phyloP scores from a whole-genome alignment of 805 yeast genomes.

The Metschnikowia gelsemii region DNA sequence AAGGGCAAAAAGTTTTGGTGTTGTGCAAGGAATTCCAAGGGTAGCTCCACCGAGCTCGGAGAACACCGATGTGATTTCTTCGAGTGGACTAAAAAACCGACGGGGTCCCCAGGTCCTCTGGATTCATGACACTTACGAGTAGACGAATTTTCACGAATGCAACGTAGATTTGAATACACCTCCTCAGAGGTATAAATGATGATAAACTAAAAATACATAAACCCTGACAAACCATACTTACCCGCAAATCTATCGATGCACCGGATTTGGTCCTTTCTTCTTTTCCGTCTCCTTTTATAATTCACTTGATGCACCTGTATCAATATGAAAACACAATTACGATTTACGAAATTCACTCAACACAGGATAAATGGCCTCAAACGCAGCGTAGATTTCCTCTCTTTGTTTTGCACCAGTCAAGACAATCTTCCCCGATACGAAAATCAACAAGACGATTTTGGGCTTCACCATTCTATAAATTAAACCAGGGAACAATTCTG shows the following conservation, averaged over 20 bases:
- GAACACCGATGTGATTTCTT: conserved; percentile 20
- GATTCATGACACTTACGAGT: background rate
- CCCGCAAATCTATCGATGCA: conserved; percentile 5
- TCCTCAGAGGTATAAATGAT: conserved; percentile 8
- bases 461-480: conserved; percentile 99
- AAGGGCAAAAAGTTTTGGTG: conserved; percentile 37
- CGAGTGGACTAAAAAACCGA: conserved; percentile 19
- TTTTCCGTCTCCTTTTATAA: background rate
- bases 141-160: background rate
- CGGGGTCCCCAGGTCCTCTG: background rate
- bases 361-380: conserved; percentile 97
- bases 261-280: background rate
- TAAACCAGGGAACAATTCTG: conserved; percentile 96
- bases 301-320: background rate
- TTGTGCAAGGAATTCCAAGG: conserved; percentile 22
- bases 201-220: conserved; percentile 14
- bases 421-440: conserved; percentile 96
- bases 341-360: conserved; percentile 94
- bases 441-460: conserved; percentile 90
- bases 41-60: conserved; percentile 17
- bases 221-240: conserved; percentile 12
- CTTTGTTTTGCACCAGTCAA: conserved; percentile 98
- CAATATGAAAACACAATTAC: conserved; percentile 24
- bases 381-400: conserved; percentile 97
- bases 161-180: conserved; percentile 12